phyloP scores from a whole-genome alignment of 106 monocot species.

The Alisma plantagoaquatica region DNA sequence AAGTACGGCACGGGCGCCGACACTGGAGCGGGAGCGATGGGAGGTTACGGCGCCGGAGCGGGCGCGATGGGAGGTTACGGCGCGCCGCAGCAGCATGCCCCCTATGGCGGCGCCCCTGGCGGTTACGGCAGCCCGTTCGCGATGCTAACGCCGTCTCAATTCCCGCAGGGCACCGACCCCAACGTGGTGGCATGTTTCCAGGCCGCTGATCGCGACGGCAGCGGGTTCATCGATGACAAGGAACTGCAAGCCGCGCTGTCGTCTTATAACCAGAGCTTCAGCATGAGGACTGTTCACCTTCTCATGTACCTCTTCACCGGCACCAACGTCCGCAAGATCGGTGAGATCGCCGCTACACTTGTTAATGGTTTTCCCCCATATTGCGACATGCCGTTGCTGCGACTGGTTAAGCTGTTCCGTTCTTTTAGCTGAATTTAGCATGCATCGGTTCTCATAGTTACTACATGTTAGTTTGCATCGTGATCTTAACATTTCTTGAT shows the following conservation, averaged over 20 bases:
- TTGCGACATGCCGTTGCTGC: background rate
- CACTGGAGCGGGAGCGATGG: too few species aligned
- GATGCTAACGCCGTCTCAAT: conserved; percentile 64
- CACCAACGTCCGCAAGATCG: conserved; percentile 80
- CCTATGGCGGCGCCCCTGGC: background rate
- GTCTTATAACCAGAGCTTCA: conserved; percentile 79
- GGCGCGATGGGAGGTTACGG: background rate
- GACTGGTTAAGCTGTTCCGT: background rate
- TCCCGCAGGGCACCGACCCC: conserved; percentile 91
- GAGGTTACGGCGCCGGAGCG: too few species aligned
- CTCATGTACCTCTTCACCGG: conserved; percentile 94
- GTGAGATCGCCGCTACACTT: conserved; percentile 39
- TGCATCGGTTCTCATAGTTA: too few species aligned
- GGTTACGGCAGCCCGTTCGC: conserved; percentile 36
- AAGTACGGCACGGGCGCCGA: conserved; percentile 10
- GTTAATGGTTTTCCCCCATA: too few species aligned
- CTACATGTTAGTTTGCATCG: background rate
- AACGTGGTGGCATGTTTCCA: conserved; percentile 84
- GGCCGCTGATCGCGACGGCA: conserved; percentile 78
- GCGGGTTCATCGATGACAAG: conserved; percentile 89
- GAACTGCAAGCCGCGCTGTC: conserved; percentile 85
- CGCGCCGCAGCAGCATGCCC: background rate
- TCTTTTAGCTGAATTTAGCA: background rate
- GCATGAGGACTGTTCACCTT: conserved; percentile 84
- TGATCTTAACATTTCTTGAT: background rate